phyloP scores from a whole-genome alignment of 345 rosid species.

The Ceriops tagal region DNA sequence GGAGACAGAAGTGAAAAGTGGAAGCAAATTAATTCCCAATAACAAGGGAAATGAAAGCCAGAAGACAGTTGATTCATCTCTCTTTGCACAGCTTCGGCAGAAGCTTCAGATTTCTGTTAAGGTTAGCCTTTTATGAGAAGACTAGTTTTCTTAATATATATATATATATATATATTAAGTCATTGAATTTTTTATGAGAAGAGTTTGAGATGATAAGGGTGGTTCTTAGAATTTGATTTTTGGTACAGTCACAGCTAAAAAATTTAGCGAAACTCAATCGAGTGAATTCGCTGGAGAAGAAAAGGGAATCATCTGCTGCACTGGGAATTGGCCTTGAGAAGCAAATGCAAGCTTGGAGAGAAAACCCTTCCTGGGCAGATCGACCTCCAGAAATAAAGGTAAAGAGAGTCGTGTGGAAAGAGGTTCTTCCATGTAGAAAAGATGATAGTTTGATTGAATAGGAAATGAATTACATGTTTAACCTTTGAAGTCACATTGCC shows the following conservation, averaged over 20 bases:
- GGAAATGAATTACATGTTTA: neutral
- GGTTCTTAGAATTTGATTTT: neutral
- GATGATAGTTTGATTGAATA: neutral
- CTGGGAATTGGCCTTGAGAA: constrained; percentile 49
- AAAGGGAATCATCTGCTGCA: constrained; percentile 32
- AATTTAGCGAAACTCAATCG: constrained; percentile 40
- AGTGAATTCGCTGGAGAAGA: constrained; percentile 29
- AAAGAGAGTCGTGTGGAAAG: constrained; percentile 4
- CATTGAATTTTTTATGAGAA: constrained; percentile 1
- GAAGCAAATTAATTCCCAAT: constrained; percentile 25
- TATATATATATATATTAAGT: neutral
- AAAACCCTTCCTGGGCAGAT: constrained; percentile 65
- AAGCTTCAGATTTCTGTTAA: constrained; percentile 45
- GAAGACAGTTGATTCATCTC: constrained; percentile 53
- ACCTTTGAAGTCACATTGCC: neutral
- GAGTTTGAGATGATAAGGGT: neutral
- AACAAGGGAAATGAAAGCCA: constrained; percentile 27
- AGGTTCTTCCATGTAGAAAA: neutral
- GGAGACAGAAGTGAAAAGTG: constrained; percentile 30
- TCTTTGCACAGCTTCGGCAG: constrained; percentile 51
- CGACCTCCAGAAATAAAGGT: constrained; percentile 64
- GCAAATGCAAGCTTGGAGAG: constrained; percentile 75
- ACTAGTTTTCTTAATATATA: neutral
- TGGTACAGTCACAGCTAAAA: constrained; percentile 50
- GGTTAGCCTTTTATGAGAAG: constrained; percentile 33